Base-by-base conservation (phyloP, 1,139 yeast genomes). In the Lodderomyces pseudojiufengensis region DNA sequence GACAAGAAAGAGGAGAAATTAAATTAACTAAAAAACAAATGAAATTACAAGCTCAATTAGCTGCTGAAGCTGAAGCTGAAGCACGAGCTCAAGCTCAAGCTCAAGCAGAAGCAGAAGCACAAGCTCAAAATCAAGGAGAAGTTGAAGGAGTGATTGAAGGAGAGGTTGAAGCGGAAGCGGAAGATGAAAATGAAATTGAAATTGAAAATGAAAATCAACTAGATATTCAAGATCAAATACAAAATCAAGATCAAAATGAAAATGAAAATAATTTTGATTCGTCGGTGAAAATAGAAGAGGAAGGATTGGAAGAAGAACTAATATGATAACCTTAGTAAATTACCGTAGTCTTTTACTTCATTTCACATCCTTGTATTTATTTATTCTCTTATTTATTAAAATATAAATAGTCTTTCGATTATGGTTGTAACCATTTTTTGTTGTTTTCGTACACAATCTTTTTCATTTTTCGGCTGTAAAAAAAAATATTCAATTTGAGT, bases 1-100 rank as follows among this genome's bases (percentile, higher is more conserved):
- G 71, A 50, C 82, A 80, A 48, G 83, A 76, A 47, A 59, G 80
- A 40, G 78, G 80, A 2, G 82, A 78, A 42, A 52, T 70, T 6
- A 63, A 73, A 36, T 54, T 61, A 29, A 52, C 67, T 2, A 70
- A 63, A 54, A 63, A 59, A 48, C 70, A 55, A 51, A 51, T 63
- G 42, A 55, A 59, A 38, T 54, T 36, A 18, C 57, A 33, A 24
- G 52, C 54, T 11, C 53, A 54, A 1, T 54, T 52, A 4, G 56
- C 56, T 5, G 52, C 51, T 18, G 49, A 47, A 6, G 50, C 45
- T 3, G 48, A 45, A 5, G 39, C 47, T 6, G 41, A 34, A n/a
- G 34, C 38, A 2, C 33, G 35, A 15, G 34, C 39, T 5, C 50
- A 48, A 2, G 49, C 25, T 28, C 9, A n/a, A 27, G 31, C 33